Evolutionary conservation across 345 rosid species (phyloP).

Genomic region (Eucalyptus tenuipes): DNA sequence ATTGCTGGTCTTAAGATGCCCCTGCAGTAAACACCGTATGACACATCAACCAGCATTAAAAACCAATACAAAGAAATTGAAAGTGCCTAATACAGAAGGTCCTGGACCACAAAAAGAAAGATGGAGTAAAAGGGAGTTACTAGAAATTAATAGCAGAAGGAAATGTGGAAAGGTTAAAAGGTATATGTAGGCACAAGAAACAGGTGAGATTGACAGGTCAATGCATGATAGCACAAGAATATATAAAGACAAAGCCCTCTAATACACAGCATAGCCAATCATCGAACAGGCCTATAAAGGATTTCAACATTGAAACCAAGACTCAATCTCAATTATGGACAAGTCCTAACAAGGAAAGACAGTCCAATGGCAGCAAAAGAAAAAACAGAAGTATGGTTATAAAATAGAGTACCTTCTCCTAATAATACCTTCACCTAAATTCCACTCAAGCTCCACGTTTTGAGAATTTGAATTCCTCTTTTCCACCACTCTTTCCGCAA

Average conservation of each 20-base stretch:
- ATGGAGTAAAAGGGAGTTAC: not conserved
- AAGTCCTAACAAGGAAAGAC: not conserved
- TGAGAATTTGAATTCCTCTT: conserved; percentile 7
- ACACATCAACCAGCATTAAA: not conserved
- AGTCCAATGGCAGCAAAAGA: not conserved
- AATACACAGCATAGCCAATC: not conserved
- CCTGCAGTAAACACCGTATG: conserved; percentile 15
- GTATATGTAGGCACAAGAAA: not conserved
- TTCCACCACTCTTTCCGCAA: conserved; percentile 45
- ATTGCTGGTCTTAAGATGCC: conserved; percentile 90
- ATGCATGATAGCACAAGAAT: not conserved
- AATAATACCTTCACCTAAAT: conserved; percentile 27
- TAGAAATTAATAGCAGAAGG: not conserved
- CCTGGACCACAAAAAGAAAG: not conserved
- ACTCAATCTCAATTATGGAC: not conserved
- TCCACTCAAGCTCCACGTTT: conserved; percentile 4
- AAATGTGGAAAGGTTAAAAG: not conserved
- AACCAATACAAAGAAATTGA: not conserved
- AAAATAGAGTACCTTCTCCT: conserved; percentile 52
- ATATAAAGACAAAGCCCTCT: not conserved
- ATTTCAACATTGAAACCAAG: not conserved
- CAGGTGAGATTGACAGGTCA: not conserved
- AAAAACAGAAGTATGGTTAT: not conserved
- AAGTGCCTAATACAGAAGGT: not conserved
- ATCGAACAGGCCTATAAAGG: not conserved